Evolutionary conservation across 139 green algal genomes (phyloP).

Genomic region (Micractinium sp.): DNA sequence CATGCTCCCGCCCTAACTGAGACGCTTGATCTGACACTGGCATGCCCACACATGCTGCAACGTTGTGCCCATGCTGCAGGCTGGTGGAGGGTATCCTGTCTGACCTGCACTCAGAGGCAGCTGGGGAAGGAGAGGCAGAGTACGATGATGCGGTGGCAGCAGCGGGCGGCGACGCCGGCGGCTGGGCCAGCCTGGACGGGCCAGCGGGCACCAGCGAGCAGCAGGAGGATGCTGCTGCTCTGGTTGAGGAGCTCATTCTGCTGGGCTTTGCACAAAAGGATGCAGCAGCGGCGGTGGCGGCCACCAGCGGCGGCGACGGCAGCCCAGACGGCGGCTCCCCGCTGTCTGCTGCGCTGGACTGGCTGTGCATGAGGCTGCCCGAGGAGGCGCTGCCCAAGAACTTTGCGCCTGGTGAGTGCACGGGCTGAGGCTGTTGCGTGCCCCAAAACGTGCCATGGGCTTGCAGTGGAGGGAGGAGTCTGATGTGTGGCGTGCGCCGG

Average conservation of each 20-base stretch:
- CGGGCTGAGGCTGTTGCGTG: neutral
- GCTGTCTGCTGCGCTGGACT: constrained; percentile 70
- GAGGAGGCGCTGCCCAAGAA: constrained; percentile 65
- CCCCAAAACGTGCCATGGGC: too few relatives aligned
- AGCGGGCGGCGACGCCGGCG: neutral
- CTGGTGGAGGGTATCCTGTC: constrained; percentile 48
- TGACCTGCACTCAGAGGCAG: constrained; percentile 13
- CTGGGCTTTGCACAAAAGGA: constrained; percentile 68
- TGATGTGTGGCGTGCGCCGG: too few relatives aligned
- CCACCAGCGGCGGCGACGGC: neutral
- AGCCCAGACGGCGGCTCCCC: neutral
- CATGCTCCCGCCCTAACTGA: too few relatives aligned
- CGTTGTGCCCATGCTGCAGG: neutral
- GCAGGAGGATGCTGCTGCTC: neutral
- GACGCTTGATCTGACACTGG: too few relatives aligned
- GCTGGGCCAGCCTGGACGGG: constrained; percentile 19
- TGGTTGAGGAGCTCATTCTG: constrained; percentile 47
- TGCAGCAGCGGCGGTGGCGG: constrained; percentile 40
- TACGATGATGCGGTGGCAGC: neutral
- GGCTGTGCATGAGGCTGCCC: constrained; percentile 75
- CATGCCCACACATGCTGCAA: neutral
- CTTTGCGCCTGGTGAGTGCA: constrained; percentile 60
- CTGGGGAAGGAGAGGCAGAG: neutral
- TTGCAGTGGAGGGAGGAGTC: too few relatives aligned
- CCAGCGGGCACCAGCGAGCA: neutral